Conservation (phyloP, 805 yeast genomes). For the Candida nitratophila region DNA sequence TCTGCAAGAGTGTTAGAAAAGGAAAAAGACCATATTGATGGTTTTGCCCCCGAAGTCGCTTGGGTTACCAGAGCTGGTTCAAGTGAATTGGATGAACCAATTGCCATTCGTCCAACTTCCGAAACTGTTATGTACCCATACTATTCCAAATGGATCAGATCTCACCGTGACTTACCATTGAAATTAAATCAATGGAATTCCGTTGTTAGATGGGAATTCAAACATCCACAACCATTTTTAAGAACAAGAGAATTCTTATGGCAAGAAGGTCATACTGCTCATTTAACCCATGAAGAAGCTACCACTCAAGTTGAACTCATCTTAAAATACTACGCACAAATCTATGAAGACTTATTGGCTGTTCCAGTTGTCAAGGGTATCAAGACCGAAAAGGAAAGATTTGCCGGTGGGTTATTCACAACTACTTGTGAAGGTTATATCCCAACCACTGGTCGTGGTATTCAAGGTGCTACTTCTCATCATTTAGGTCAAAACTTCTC, state of each 20-base stretch:
- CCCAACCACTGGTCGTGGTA: constrained; percentile 98
- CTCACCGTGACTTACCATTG: constrained; percentile 95
- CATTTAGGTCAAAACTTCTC: constrained; percentile 97
- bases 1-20: constrained; percentile 87
- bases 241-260: constrained; percentile 98
- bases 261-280: constrained; percentile 99
- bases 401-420: constrained; percentile 96
- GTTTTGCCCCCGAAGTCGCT: constrained; percentile 99
- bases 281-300: constrained; percentile 77
- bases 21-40: constrained; percentile 98
- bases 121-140: constrained; percentile 99
- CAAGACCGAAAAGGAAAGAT: constrained; percentile 96
- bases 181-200: constrained; percentile 99
- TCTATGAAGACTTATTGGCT: constrained; percentile 89
- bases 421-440: constrained; percentile 96
- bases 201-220: constrained; percentile 99
- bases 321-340: constrained; percentile 74
- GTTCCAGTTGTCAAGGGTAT: constrained; percentile 95
- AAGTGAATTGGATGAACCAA: constrained; percentile 94
- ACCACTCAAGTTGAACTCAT: constrained; percentile 77
- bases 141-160: constrained; percentile 98
- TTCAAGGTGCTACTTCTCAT: constrained; percentile 98
- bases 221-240: constrained; percentile 98
- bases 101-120: constrained; percentile 98
- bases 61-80: constrained; percentile 98